Evolutionary conservation across 1,284 basidiomycete species (phyloP), one percentile per base, ranked within the genome.

Genomic region (Limonomyces culmigenus): DNA sequence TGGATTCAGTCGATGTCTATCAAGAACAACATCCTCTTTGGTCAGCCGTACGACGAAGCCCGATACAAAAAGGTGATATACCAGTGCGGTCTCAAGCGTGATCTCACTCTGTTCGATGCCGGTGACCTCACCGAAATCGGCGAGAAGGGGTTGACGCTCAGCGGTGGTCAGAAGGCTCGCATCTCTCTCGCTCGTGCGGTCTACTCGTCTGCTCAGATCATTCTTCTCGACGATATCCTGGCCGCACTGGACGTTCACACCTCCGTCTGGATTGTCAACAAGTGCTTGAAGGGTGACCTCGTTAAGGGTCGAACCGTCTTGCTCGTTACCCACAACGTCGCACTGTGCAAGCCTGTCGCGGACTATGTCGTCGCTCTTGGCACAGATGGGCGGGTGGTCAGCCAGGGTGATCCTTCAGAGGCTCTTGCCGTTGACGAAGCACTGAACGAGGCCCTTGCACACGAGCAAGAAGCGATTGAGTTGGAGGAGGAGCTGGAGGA

Each of bases 161-260:
- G 70, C 47, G 78, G 78, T 19, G 79, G 79, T n/a, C 79, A 83
- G 50, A 83, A n/a, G 56, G 79, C 79, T 5, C 60, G 78, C 16
- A 60, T 91, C 32, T 86, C 77, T 0, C 59, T 85, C 1, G 79
- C 80, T 3, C 63, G 80, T 30, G 78, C 78, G 0, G 60, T 83
- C 5, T 83, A 83, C 49, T 72, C 72, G 19, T 50, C 51, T 10
- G 69, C 77, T 1, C 54, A 67, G 12, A 65, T 78, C 32, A 48
- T 86, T 5, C 58, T 86, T 3, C 56, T 74, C 29, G 70, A 73
- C 49, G 78, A 83, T 49, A n/a, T 72, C 19, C 33, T 34, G 5
- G 19, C 19, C 5, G 33, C 19, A 18, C 19, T 34, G 35, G 35
- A 36, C 25, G 35, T 36, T 3, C 35, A 36, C 23, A 36, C 35